Evolutionary conservation across 2,329 filamentous ascomycete species (phyloP).

Genomic region (Aspergillus ibericus): DNA sequence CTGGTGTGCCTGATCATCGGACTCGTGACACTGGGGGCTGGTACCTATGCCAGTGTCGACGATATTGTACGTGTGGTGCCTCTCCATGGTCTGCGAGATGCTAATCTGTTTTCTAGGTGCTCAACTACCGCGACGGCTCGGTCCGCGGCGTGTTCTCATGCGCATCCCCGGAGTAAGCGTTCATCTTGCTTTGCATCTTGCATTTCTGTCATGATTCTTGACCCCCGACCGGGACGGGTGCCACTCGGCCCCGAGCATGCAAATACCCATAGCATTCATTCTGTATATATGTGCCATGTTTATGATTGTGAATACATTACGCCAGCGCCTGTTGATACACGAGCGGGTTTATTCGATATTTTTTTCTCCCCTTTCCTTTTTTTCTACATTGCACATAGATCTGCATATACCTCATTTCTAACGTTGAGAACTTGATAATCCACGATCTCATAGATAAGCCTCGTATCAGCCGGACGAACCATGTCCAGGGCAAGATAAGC

Average conservation of each 20-base stretch:
- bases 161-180: not conserved
- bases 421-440: no score
- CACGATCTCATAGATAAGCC: not conserved
- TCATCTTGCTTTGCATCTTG: not conserved
- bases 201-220: not conserved
- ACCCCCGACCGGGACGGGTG: no score
- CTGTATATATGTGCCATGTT: not conserved
- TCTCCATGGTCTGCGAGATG: not conserved
- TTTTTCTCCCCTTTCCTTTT: not conserved
- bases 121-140: not conserved
- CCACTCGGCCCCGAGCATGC: no score
- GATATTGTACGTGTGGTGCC: conserved; percentile 39
- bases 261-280: not conserved
- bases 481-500: not conserved
- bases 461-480: not conserved
- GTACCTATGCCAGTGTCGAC: conserved; percentile 67
- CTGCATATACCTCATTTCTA: not conserved
- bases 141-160: conserved; percentile 3
- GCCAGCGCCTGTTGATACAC: not conserved
- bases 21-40: conserved; percentile 70
- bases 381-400: not conserved
- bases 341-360: not conserved
- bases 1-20: conserved; percentile 68
- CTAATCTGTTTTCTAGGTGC: conserved; percentile 2
- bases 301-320: not conserved